These are phyloP conservation scores for Picochlorum sp. DNA, from an alignment of 139 green algal genomes.

Conservation along the genomic window DNA sequence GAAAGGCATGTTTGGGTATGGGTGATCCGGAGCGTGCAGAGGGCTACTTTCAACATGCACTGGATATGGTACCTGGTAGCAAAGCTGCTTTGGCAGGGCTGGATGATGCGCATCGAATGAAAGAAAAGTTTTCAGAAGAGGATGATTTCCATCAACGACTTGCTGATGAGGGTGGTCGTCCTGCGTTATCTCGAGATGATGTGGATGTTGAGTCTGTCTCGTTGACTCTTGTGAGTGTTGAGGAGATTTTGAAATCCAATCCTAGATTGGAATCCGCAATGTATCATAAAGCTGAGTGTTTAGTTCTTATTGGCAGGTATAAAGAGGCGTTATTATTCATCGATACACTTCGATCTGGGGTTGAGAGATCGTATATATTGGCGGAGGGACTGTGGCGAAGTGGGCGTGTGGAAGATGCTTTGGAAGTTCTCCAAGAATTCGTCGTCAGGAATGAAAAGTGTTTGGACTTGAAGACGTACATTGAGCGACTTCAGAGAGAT, in stretches of 20 bases:
- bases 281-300: conserved; percentile 24
- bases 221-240: conserved; percentile 21
- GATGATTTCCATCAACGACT: conserved; percentile 4
- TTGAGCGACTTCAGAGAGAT: conserved; percentile 1
- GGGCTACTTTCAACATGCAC: conserved; percentile 1
- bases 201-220: conserved; percentile 19
- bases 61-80: conserved; percentile 8
- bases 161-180: conserved; percentile 6
- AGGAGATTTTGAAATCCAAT: conserved; percentile 16
- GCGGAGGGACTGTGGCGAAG: conserved; percentile 29
- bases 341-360: conserved; percentile 8
- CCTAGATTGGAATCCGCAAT: conserved; percentile 17
- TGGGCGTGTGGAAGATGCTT: conserved; percentile 11
- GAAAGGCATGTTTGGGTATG: conserved; percentile 19
- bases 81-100: conserved; percentile 8
- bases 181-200: conserved; percentile 12
- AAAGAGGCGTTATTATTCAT: conserved; percentile 17
- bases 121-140: background rate
- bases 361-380: conserved; percentile 27
- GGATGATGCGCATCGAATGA: background rate
- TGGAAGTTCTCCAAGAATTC: conserved; percentile 12
- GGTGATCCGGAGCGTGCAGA: conserved; percentile 7
- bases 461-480: conserved; percentile 6
- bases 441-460: background rate
- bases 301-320: conserved; percentile 33